These are phyloP conservation scores for Jackrogersella minutella DNA, from an alignment of 495 filamentous ascomycete genomes.

Conservation along the genomic window DNA sequence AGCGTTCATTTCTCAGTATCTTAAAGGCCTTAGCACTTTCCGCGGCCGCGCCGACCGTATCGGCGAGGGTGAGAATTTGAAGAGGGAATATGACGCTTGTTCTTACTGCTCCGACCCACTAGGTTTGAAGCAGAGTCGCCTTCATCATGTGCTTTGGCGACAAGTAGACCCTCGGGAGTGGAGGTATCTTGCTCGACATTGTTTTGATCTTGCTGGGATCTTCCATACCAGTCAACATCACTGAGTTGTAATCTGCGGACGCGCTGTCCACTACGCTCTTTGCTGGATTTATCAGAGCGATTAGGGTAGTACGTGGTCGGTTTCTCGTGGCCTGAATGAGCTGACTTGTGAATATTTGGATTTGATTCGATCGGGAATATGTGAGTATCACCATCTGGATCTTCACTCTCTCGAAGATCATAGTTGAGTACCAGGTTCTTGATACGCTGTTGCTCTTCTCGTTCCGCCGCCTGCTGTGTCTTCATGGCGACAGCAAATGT, in stretches of 20 bases:
- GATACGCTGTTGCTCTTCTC: conserved; percentile 96
- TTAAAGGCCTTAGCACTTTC: conserved; percentile 8
- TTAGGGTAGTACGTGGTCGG: conserved; percentile 54
- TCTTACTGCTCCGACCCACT: conserved; percentile 28
- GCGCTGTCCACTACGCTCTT: conserved; percentile 79
- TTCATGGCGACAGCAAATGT: conserved; percentile 96
- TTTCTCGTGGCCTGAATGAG: conserved; percentile 58
- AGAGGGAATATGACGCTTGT: conserved; percentile 42
- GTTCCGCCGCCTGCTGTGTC: conserved; percentile 90
- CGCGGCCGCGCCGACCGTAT: conserved; percentile 11
- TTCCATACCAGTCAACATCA: conserved; percentile 93
- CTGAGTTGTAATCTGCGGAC: conserved; percentile 92
- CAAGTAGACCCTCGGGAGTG: conserved; percentile 11
- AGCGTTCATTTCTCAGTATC: conserved; percentile 23
- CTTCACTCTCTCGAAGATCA: conserved; percentile 81
- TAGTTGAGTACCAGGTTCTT: conserved; percentile 97
- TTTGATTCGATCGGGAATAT: conserved; percentile 45
- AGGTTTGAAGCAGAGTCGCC: conserved; percentile 26
- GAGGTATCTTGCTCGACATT: conserved; percentile 18
- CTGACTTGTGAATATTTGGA: conserved; percentile 55
- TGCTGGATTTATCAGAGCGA: conserved; percentile 71
- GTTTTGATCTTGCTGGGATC: conserved; percentile 36
- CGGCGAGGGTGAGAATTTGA: conserved; percentile 19
- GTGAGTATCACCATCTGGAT: conserved; percentile 73
- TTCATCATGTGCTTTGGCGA: background rate